phyloP scores from a whole-genome alignment of 495 filamentous ascomycete genomes.

The Penicillium diatomitis region DNA sequence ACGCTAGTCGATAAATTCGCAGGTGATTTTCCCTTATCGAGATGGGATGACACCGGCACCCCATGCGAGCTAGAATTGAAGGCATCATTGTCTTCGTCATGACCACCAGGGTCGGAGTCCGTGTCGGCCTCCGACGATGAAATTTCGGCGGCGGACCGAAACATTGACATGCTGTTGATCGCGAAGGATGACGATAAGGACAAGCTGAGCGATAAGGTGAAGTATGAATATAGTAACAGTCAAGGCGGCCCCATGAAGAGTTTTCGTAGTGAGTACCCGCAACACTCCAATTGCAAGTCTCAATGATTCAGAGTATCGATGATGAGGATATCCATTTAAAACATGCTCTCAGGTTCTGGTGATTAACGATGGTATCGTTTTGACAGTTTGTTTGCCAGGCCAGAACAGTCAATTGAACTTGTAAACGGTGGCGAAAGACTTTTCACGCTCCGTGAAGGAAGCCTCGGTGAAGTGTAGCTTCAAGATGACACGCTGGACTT shows the following conservation, averaged over 20 bases:
- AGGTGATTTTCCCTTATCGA: conserved; percentile 3
- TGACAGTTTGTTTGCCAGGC: background rate
- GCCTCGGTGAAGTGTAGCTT: background rate
- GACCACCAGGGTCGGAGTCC: conserved; percentile 11
- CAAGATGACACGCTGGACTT: conserved; percentile 9
- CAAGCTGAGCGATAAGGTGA: too few relatives aligned
- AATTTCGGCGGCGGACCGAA: conserved; percentile 31
- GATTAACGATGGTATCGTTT: background rate
- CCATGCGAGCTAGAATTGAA: conserved; percentile 1
- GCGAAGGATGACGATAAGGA: background rate
- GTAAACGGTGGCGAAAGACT: background rate
- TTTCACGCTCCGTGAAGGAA: too few relatives aligned
- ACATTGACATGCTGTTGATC: conserved; percentile 35
- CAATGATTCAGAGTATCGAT: too few relatives aligned
- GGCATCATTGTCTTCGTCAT: conserved; percentile 5
- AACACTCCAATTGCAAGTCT: too few relatives aligned
- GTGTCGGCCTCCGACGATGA: conserved; percentile 32
- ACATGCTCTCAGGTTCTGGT: background rate
- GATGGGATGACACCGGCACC: background rate
- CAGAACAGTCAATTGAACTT: background rate
- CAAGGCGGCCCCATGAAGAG: too few relatives aligned
- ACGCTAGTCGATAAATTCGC: background rate
- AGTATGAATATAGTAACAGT: too few relatives aligned
- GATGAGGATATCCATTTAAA: too few relatives aligned
- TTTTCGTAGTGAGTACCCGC: too few relatives aligned